Conservation (phyloP, 352 stramenopile genomes). For the Phytophthora boehmeriae region DNA sequence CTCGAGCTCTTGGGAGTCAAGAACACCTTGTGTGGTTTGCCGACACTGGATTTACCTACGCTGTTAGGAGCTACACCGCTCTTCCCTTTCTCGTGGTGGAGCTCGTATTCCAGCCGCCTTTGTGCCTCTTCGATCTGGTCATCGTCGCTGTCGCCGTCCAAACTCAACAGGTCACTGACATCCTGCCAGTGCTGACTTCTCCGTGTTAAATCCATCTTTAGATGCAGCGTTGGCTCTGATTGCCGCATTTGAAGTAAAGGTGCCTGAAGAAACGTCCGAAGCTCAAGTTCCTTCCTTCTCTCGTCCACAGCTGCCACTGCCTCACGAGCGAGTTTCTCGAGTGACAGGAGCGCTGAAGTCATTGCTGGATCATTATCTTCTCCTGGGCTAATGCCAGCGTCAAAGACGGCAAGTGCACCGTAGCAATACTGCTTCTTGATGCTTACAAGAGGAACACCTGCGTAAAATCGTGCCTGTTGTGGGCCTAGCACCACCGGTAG, state of each 20-base stretch:
- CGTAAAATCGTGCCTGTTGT: slow-evolving; percentile 77
- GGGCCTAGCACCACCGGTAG: slow-evolving; percentile 73
- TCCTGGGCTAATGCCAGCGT: slow-evolving; percentile 41
- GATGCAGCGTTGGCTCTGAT: slow-evolving; percentile 50
- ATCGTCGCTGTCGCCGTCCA: slow-evolving; percentile 30
- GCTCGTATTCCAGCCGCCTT: slow-evolving; percentile 22
- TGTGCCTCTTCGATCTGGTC: slow-evolving; percentile 22
- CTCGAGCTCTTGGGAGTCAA: slow-evolving; percentile 7
- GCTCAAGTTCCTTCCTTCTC: slow-evolving; percentile 49
- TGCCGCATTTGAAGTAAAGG: slow-evolving; percentile 52
- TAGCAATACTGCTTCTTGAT: slow-evolving; percentile 44
- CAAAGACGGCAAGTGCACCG: slow-evolving; percentile 72
- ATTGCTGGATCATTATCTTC: slow-evolving; percentile 49
- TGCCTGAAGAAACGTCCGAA: slow-evolving; percentile 58
- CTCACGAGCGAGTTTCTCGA: slow-evolving; percentile 44
- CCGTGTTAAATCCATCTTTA: slow-evolving; percentile 29
- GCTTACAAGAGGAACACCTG: slow-evolving; percentile 63
- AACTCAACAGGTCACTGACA: slow-evolving; percentile 21
- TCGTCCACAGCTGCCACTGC: slow-evolving; percentile 48
- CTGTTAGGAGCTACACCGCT: slow-evolving; percentile 3
- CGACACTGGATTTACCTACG: slow-evolving; percentile 13
- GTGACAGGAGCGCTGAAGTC: slow-evolving; percentile 29
- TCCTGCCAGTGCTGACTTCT: slow-evolving; percentile 14
- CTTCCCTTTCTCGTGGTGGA: slow-evolving; percentile 17
- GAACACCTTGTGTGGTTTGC: slow-evolving; percentile 11